These are phyloP conservation scores for Eustoma russellianum DNA, from an alignment of 257 asterid species.

Conservation along the genomic window DNA sequence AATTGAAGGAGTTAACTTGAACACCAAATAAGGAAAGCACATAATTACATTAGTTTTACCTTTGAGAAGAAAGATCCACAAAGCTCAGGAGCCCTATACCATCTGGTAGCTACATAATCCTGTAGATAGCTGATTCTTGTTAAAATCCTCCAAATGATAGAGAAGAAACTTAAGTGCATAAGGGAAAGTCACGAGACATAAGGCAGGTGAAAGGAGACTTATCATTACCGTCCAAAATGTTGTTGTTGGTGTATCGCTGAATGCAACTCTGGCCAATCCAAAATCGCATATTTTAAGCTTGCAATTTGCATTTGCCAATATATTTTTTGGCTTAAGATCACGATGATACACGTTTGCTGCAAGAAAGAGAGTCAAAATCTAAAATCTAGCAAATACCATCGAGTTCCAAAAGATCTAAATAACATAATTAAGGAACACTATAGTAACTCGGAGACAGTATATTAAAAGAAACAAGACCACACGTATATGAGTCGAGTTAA, in stretches of 20 bases:
- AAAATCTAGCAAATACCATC: neutral
- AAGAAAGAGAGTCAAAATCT: conserved; percentile 19
- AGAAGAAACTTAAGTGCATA: conserved; percentile 2
- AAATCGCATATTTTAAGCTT: conserved; percentile 84
- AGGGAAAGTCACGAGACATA: neutral
- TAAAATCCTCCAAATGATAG: conserved; percentile 6
- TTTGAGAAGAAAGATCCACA: conserved; percentile 92
- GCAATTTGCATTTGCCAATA: conserved; percentile 93
- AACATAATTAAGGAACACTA: neutral
- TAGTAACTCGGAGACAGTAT: neutral
- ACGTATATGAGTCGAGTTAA: neutral
- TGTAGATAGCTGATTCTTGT: conserved; percentile 17
- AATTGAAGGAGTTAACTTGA: too few species aligned
- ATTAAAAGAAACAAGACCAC: neutral
- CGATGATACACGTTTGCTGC: conserved; percentile 87
- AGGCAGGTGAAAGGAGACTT: conserved; percentile 2
- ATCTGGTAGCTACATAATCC: conserved; percentile 97
- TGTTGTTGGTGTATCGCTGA: conserved; percentile 74
- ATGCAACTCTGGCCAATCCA: conserved; percentile 87
- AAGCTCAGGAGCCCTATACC: conserved; percentile 97
- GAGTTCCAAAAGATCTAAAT: conserved; percentile 3
- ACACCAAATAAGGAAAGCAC: too few species aligned
- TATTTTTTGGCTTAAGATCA: conserved; percentile 87
- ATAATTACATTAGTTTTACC: conserved; percentile 29
- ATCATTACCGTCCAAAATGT: conserved; percentile 70